A percentile compares a stretch with the other conserved stretches of the same genome.
These are phyloP conservation scores for Oryza punctata DNA, from an alignment of 176 grass and related monocot genomes.

Conservation along the genomic window DNA sequence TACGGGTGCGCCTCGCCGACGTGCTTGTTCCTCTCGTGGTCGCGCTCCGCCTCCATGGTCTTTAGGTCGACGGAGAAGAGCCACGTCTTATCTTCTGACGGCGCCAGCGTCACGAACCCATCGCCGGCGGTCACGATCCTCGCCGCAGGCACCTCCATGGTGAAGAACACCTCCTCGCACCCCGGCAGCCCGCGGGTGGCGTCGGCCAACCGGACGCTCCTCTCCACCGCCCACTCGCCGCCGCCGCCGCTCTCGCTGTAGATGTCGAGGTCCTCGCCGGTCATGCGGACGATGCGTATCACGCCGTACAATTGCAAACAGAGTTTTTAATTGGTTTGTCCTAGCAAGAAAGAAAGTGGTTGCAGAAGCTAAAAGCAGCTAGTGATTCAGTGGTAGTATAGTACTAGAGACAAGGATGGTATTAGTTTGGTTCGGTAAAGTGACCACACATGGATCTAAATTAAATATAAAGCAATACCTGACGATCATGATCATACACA, in stretches of 20 bases:
- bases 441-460: no score
- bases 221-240: slow-evolving; percentile 7
- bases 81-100: not conserved
- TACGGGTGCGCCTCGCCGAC: not conserved
- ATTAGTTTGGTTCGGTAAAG: no score
- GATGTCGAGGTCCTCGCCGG: not conserved
- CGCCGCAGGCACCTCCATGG: not conserved
- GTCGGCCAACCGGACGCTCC: not conserved
- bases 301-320: no score
- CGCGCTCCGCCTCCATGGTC: slow-evolving; percentile 12
- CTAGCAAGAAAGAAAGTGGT: no score
- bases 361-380: no score
- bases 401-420: no score
- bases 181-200: not conserved
- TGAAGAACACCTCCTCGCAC: not conserved
- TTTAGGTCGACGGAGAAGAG: slow-evolving; percentile 12
- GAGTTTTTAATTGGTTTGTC: no score
- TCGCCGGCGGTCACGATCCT: not conserved
- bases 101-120: slow-evolving; percentile 10
- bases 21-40: not conserved
- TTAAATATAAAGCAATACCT: no score
- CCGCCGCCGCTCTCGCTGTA: not conserved
- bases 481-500: no score
- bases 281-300: not conserved
- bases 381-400: no score